A percentile compares a stretch with the other conserved stretches of the same genome.
Evolutionary conservation across 768 basidiomycete species (phyloP).

Genomic region (Hysterangium stoloniferum): DNA sequence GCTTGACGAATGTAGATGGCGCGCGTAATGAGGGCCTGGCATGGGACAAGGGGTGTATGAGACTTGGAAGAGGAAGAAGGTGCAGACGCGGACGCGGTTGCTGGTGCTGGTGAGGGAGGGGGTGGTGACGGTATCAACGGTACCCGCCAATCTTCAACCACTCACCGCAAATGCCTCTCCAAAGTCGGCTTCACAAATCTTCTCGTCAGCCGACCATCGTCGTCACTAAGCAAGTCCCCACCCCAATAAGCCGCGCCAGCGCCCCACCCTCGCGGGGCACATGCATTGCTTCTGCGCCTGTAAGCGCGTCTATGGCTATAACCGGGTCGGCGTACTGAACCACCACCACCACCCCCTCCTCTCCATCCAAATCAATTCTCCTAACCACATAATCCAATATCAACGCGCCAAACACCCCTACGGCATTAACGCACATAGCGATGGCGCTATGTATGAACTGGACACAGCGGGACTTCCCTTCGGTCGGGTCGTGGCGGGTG

Average conservation of each 20-base stretch:
- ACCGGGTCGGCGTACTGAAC: constrained; percentile 84
- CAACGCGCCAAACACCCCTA: constrained; percentile 84
- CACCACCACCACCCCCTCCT: constrained; percentile 41
- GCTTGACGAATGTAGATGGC: constrained; percentile 79
- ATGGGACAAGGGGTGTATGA: constrained; percentile 55
- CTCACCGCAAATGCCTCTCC: neutral
- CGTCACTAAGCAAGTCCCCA: neutral
- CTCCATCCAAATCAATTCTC: constrained; percentile 48
- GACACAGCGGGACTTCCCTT: constrained; percentile 67
- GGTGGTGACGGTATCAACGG: neutral
- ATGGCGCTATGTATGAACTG: constrained; percentile 80
- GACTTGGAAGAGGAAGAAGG: constrained; percentile 68
- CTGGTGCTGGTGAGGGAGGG: too few relatives aligned
- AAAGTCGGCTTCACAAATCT: neutral
- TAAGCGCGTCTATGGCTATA: constrained; percentile 32
- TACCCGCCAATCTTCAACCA: neutral
- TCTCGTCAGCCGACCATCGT: too few relatives aligned
- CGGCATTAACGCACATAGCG: constrained; percentile 75
- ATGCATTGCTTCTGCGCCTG: neutral
- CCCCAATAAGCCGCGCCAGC: constrained; percentile 14
- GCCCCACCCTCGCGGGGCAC: constrained; percentile 9
- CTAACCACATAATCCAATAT: constrained; percentile 60
- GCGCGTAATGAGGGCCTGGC: constrained; percentile 68
- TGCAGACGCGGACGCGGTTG: constrained; percentile 14
- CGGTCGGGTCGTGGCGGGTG: too few relatives aligned